Evolutionary conservation across 352 stramenopile genomes (phyloP).

Genomic region (Aphanomyces cochlioides): DNA sequence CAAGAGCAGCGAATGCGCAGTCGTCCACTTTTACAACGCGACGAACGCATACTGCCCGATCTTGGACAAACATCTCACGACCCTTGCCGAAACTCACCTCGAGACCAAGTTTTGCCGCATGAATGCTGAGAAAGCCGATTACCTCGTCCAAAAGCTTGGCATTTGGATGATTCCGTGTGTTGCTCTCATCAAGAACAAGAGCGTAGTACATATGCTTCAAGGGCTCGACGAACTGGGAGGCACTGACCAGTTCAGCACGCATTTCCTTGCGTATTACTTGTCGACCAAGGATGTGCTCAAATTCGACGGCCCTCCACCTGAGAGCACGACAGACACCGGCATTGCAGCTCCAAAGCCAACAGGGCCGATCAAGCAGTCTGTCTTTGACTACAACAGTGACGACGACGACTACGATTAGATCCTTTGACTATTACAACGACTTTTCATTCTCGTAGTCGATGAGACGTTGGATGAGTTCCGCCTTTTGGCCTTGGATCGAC

Average conservation of each 20-base stretch:
- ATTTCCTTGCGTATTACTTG: conserved; percentile 90
- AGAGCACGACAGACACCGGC: conserved; percentile 59
- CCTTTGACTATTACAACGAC: conserved; percentile 23
- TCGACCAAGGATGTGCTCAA: conserved; percentile 92
- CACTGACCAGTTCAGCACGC: conserved; percentile 90
- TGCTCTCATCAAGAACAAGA: conserved; percentile 92
- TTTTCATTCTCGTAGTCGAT: conserved; percentile 84
- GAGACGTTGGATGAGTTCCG: conserved; percentile 83
- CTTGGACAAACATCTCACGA: conserved; percentile 90
- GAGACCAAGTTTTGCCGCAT: conserved; percentile 96
- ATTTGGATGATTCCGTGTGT: conserved; percentile 96
- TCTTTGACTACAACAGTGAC: conserved; percentile 30
- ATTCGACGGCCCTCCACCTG: conserved; percentile 88
- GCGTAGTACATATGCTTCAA: conserved; percentile 94
- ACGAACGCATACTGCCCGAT: conserved; percentile 91
- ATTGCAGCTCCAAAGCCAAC: conserved; percentile 46
- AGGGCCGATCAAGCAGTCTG: conserved; percentile 36
- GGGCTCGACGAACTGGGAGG: conserved; percentile 95
- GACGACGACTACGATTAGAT: conserved; percentile 30
- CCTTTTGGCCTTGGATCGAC: conserved; percentile 86
- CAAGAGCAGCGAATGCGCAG: conserved; percentile 87
- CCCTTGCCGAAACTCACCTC: conserved; percentile 87
- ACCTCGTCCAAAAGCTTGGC: conserved; percentile 94
- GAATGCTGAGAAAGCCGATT: conserved; percentile 95
- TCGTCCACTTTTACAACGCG: conserved; percentile 95